Conservation (phyloP, 73 alveolate species). For the Effrenium voratum region DNA sequence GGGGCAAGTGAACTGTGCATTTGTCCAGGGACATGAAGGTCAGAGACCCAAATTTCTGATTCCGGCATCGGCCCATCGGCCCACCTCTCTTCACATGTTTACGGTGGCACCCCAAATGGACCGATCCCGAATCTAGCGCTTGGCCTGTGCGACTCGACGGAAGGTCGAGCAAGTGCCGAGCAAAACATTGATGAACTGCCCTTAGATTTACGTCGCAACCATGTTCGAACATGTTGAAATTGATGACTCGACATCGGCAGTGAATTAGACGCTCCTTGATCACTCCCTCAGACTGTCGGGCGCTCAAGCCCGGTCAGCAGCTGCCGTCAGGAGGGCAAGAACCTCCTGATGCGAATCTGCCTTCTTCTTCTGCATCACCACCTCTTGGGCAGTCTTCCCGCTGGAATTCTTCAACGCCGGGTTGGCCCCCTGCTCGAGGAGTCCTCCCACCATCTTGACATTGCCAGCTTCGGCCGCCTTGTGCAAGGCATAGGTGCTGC, state of each 20-base stretch:
- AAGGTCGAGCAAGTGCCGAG: too few species aligned
- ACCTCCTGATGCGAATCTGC: conserved; percentile 90
- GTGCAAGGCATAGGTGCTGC: conserved; percentile 80
- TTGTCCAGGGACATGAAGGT: too few species aligned
- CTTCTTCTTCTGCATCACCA: conserved; percentile 85
- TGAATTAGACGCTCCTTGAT: not conserved
- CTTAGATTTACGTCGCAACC: too few species aligned
- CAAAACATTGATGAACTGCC: too few species aligned
- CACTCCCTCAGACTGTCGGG: conserved; percentile 25
- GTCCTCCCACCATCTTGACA: conserved; percentile 75
- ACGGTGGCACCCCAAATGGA: too few species aligned
- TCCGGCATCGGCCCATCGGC: too few species aligned
- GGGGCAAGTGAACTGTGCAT: conserved; percentile 8
- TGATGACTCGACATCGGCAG: too few species aligned
- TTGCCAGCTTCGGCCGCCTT: conserved; percentile 84
- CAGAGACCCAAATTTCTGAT: too few species aligned
- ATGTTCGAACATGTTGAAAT: too few species aligned
- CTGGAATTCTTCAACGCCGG: conserved; percentile 72
- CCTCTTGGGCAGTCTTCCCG: conserved; percentile 90
- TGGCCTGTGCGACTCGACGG: too few species aligned
- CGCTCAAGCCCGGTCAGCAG: conserved; percentile 74
- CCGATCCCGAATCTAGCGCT: too few species aligned
- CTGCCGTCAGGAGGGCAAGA: conserved; percentile 32
- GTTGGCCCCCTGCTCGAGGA: conserved; percentile 87
- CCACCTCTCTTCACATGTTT: too few species aligned